These are phyloP conservation scores for Acer campestre DNA, from an alignment of 345 rosid genomes.

Conservation along the genomic window DNA sequence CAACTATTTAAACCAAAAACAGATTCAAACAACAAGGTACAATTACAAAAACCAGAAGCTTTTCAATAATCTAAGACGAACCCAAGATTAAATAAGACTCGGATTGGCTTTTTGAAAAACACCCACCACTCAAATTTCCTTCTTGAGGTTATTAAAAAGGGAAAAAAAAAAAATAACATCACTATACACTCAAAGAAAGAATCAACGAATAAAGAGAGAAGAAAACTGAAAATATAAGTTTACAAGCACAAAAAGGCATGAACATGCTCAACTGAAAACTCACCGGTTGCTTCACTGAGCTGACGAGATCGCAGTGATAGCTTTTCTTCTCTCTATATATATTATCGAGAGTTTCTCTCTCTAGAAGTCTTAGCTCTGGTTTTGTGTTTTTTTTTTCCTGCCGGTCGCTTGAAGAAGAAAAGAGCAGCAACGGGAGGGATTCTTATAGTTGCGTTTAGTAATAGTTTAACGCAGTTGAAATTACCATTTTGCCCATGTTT, in stretches of 20 bases:
- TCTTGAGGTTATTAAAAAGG: neutral
- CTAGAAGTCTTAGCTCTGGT: neutral
- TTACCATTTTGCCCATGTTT: conserved; percentile 24
- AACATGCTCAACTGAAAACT: neutral
- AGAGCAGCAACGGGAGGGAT: conserved; percentile 2
- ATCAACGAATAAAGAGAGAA: neutral
- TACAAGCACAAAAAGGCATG: neutral
- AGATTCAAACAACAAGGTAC: neutral
- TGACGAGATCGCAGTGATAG: neutral
- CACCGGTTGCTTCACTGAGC: conserved; percentile 3
- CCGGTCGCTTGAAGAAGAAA: conserved; percentile 17
- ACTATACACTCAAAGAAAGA: neutral
- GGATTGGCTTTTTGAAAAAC: neutral
- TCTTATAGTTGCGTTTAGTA: conserved; percentile 9
- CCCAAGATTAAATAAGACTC: neutral
- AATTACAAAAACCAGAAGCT: neutral
- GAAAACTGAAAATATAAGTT: neutral
- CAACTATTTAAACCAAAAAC: neutral
- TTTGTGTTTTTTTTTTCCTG: neutral
- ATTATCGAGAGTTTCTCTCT: neutral
- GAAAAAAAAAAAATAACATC: neutral
- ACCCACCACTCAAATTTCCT: neutral
- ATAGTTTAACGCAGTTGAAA: conserved; percentile 4
- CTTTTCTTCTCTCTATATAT: neutral
- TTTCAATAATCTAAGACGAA: neutral